Conservation (phyloP, 352 stramenopile species). For the Phytopythium sindhum region DNA sequence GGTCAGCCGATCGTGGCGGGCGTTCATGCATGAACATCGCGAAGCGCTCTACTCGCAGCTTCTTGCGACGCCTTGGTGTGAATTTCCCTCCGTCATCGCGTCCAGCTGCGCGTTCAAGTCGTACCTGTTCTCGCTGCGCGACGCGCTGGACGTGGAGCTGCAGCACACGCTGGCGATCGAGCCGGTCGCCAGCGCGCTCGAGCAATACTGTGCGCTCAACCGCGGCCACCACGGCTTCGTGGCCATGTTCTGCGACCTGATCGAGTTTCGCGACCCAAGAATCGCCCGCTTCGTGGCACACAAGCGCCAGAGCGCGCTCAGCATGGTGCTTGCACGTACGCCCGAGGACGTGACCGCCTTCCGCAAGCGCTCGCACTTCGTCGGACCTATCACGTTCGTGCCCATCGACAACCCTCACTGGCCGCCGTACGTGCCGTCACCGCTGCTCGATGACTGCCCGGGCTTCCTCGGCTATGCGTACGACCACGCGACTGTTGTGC, state of each 20-base stretch:
- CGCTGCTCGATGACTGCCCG: constrained; percentile 20
- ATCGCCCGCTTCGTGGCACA: constrained; percentile 55
- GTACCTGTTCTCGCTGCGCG: constrained; percentile 43
- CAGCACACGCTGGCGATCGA: constrained; percentile 40
- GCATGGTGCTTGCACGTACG: constrained; percentile 58
- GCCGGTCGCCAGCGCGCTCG: constrained; percentile 34
- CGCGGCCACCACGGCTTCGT: constrained; percentile 55
- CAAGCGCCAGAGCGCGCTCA: constrained; percentile 54
- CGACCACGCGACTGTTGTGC: constrained; percentile 53
- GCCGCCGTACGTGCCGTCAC: constrained; percentile 46
- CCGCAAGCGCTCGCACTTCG: constrained; percentile 41
- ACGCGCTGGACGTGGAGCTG: constrained; percentile 44
- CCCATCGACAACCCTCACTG: constrained; percentile 68
- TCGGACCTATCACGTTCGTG: constrained; percentile 63
- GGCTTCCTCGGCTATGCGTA: constrained; percentile 77
- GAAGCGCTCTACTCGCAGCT: constrained; percentile 38
- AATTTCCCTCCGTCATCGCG: constrained; percentile 37
- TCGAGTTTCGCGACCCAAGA: constrained; percentile 54
- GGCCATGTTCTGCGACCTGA: constrained; percentile 75
- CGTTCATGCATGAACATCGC: constrained; percentile 35
- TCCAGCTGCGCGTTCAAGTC: constrained; percentile 49
- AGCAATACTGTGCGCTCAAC: constrained; percentile 52
- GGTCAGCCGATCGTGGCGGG: constrained; percentile 36
- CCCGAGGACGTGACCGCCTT: constrained; percentile 61
- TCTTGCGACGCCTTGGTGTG: constrained; percentile 15